phyloP scores from a whole-genome alignment of 148 eudicot genomes.

The Vaccinium darrowii region DNA sequence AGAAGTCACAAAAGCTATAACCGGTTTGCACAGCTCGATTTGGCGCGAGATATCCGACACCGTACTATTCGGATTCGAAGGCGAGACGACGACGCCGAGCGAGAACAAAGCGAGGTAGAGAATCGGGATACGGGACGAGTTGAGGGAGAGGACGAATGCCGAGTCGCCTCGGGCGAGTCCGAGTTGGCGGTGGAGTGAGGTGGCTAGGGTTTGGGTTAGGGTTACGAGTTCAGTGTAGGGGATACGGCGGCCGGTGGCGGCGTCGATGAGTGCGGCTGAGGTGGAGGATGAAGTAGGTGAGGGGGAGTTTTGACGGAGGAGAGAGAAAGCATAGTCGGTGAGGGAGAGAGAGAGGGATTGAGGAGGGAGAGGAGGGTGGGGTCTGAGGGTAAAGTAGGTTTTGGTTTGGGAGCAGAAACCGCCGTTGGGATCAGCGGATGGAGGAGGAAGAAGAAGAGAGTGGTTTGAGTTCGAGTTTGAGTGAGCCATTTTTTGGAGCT shows the following conservation, averaged over 20 bases:
- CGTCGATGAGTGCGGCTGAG: slow-evolving; percentile 29
- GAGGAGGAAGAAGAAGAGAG: neutral
- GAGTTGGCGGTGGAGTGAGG: slow-evolving; percentile 10
- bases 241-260: slow-evolving; percentile 23
- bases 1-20: slow-evolving; percentile 12
- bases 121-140: slow-evolving; percentile 20
- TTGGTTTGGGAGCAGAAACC: slow-evolving; percentile 31
- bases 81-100: slow-evolving; percentile 31
- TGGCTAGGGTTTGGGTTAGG: slow-evolving; percentile 10
- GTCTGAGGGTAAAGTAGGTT: slow-evolving; percentile 29
- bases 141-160: slow-evolving; percentile 28
- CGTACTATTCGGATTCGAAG: slow-evolving; percentile 26
- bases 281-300: neutral
- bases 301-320: slow-evolving; percentile 15
- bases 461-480: neutral
- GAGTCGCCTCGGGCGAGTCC: slow-evolving; percentile 20
- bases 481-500: slow-evolving; percentile 1
- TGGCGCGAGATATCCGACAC: slow-evolving; percentile 17
- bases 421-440: slow-evolving; percentile 16
- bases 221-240: slow-evolving; percentile 8
- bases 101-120: slow-evolving; percentile 31
- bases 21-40: slow-evolving; percentile 21
- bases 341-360: slow-evolving; percentile 20
- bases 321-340: slow-evolving; percentile 21
- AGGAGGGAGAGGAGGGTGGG: slow-evolving; percentile 24